Percentiles rank a stretch among this genome's conserved stretches.
Conservation (phyloP, 257 asterid species). For the Solanum lignicaule region DNA sequence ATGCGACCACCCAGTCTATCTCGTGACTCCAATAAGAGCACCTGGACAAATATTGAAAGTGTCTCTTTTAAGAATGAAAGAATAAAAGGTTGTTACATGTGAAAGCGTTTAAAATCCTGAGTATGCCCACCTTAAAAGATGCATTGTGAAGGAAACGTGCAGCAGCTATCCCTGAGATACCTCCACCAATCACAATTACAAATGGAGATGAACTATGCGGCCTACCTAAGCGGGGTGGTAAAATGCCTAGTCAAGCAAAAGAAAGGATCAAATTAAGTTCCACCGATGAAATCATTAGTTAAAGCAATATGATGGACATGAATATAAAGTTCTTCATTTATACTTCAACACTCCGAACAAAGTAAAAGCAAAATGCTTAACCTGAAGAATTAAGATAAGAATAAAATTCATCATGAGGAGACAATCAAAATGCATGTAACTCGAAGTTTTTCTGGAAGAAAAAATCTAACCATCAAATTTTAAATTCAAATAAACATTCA, state of each 20-base stretch:
- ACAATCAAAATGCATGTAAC: neutral
- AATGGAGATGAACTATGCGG: conserved; percentile 48
- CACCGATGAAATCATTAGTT: neutral
- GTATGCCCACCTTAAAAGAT: conserved; percentile 57
- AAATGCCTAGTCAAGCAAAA: conserved; percentile 31
- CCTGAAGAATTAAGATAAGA: neutral
- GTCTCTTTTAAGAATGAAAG: neutral
- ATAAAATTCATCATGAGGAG: neutral
- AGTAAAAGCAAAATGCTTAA: neutral
- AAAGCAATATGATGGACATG: neutral
- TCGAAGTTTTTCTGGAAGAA: neutral
- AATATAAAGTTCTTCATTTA: neutral
- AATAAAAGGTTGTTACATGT: neutral
- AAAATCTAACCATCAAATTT: neutral
- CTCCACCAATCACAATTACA: conserved; percentile 91
- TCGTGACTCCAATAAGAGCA: conserved; percentile 79
- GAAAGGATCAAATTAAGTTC: neutral
- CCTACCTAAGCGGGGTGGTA: conserved; percentile 41
- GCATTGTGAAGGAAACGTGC: conserved; percentile 77
- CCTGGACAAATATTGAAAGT: conserved; percentile 29
- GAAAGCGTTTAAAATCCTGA: neutral
- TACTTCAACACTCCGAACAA: neutral
- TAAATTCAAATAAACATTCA: neutral
- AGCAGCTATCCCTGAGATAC: conserved; percentile 96
- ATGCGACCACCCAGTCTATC: conserved; percentile 96